These are phyloP conservation scores for Geum urbanum DNA, from an alignment of 306 rosid species.

Conservation along the genomic window DNA sequence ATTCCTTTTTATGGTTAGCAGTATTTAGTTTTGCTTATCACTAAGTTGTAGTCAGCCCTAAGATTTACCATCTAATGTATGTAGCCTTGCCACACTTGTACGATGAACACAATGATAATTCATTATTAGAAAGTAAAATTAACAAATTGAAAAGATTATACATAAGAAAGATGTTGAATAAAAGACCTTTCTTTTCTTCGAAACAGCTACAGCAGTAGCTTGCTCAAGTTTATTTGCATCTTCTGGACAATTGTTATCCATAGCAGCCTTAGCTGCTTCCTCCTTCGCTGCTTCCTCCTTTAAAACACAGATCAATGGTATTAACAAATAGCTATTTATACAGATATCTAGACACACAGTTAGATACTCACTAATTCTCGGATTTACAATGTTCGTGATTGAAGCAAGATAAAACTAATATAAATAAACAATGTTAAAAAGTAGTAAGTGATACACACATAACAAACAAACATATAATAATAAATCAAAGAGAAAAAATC, in stretches of 20 bases:
- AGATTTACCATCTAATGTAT: neutral
- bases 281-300: constrained; percentile 21
- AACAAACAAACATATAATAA: too few relatives aligned
- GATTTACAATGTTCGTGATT: too few relatives aligned
- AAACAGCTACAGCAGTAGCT: constrained; percentile 4
- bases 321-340: too few relatives aligned
- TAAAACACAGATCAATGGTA: neutral
- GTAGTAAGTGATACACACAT: too few relatives aligned
- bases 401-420: too few relatives aligned
- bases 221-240: constrained; percentile 9
- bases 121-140: neutral
- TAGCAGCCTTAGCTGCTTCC: constrained; percentile 17
- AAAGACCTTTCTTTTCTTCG: constrained; percentile 14
- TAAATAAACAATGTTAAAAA: too few relatives aligned
- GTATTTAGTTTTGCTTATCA: neutral
- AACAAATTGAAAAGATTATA: neutral
- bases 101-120: neutral
- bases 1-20: neutral
- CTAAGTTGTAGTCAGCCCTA: neutral
- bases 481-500: too few relatives aligned
- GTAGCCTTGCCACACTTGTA: neutral
- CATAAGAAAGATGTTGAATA: neutral
- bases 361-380: too few relatives aligned
- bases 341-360: too few relatives aligned
- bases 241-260: constrained; percentile 14